Conservation (phyloP, 2,329 filamentous ascomycete genomes). For the Claviceps digitariae region DNA sequence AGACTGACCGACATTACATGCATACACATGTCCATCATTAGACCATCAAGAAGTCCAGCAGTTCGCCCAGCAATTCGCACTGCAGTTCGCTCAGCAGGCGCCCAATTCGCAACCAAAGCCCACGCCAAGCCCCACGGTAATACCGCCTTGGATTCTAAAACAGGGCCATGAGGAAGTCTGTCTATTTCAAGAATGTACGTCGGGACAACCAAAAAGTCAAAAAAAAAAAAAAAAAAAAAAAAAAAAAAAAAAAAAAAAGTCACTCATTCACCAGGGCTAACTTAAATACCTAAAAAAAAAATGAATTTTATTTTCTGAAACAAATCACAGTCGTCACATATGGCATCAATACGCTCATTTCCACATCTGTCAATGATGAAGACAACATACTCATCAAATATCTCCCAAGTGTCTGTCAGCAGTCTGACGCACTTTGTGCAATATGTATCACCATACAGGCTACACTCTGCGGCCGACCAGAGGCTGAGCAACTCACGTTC, state of each 20-base stretch:
- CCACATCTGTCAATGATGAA: slow-evolving; percentile 1
- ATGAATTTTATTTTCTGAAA: too few species aligned
- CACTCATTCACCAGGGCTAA: not conserved
- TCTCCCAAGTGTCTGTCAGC: not conserved
- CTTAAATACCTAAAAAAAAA: not conserved
- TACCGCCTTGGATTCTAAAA: not conserved
- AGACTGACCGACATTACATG: too few species aligned
- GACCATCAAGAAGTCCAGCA: too few species aligned
- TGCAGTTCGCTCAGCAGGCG: too few species aligned
- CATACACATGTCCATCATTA: not conserved
- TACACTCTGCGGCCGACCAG: not conserved
- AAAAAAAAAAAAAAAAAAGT: not conserved
- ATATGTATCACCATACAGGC: slow-evolving; percentile 2
- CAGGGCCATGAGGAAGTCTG: not conserved
- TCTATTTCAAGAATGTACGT: not conserved
- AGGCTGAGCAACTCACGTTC: not conserved
- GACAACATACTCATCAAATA: not conserved
- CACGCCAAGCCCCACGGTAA: not conserved
- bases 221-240: not conserved
- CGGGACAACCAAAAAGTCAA: not conserved
- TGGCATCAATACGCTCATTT: not conserved
- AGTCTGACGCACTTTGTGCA: not conserved
- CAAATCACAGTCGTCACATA: not conserved
- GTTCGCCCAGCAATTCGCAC: too few species aligned
- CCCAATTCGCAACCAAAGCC: not conserved